Evolutionary conservation across 2,329 filamentous ascomycete species (phyloP), one percentile per base, ranked within the genome.

Genomic region (Cercospora sojina): DNA sequence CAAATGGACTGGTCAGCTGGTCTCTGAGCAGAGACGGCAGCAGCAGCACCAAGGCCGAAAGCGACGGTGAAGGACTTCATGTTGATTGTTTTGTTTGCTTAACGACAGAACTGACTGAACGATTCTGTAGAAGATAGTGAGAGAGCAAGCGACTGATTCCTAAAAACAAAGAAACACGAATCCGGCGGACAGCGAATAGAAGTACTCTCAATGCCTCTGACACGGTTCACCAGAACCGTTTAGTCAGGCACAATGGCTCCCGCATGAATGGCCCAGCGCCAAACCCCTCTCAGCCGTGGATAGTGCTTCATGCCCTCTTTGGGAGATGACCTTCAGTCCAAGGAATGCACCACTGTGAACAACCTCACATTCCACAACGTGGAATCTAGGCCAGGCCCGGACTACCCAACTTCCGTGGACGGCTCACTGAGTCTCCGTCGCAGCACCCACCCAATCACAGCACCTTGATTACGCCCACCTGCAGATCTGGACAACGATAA

Each of bases 1-100:
- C 87, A 89, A 71, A 89, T 84, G 66, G 84, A 82, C 2, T 75
- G 80, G 71, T 84, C 80, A 12, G 74, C 32, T 31, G 84, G 84
- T 53, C 84, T 81, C 75, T 86, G 82, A 41, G 73, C 73, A 59
- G 66, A 29, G 53, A 69, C 71, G 23, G 65, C 55, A 47, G 67
- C 67, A 61, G 73, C 71, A 63, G 69, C 69, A 43, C 71, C 69
- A 51, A 73, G 62, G 62, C 66, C 58, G 65, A 69, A 38, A 47
- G 63, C 63, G 32, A 69, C 60, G 57, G 53, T 67, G 41, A 59
- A 64, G 35, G 62, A 23, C 69, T 71, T 71, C 68, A 70, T 70
- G 35, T 41, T 69, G 32, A 32, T 25, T 20, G 57, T 57, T 12
- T 27, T 23, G 32, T 12, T 49, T 64, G 18, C 13, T 49, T 59